A percentile compares a stretch with the other conserved stretches of the same genome.
These are phyloP conservation scores for Phaffomyces opuntiae DNA, from an alignment of 805 yeast genomes.

Conservation along the genomic window DNA sequence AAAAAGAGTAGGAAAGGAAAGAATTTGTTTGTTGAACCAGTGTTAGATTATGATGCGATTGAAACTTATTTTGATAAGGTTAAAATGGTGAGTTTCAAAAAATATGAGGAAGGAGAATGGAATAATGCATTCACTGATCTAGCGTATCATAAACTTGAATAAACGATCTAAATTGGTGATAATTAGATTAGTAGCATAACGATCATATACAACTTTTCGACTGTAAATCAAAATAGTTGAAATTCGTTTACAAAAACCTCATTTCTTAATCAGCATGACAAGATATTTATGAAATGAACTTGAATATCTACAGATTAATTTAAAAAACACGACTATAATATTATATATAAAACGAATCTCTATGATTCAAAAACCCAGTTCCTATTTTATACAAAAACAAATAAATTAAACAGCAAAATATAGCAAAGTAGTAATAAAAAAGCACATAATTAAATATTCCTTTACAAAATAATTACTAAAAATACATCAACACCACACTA, in stretches of 20 bases:
- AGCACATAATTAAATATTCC: neutral
- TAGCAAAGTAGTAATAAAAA: neutral
- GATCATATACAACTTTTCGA: too few species aligned
- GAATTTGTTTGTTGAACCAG: slow-evolving; percentile 21
- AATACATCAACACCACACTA: slow-evolving; percentile 22
- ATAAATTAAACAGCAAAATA: neutral
- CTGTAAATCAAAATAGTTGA: neutral
- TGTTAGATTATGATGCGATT: slow-evolving; percentile 26
- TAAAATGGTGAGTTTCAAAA: slow-evolving; percentile 16
- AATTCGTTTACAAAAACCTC: neutral
- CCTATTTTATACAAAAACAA: neutral
- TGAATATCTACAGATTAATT: neutral
- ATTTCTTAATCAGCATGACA: too few species aligned
- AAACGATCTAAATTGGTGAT: neutral
- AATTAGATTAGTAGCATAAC: too few species aligned
- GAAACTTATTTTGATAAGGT: slow-evolving; percentile 28
- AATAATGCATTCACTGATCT: slow-evolving; percentile 47
- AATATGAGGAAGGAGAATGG: slow-evolving; percentile 35
- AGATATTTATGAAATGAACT: neutral
- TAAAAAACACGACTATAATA: neutral
- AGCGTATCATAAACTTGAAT: slow-evolving; percentile 31
- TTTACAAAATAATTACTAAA: neutral
- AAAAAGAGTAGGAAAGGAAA: slow-evolving; percentile 21
- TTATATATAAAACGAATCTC: too few species aligned
- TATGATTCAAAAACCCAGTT: neutral